Conservation (phyloP, 257 asterid species). For the Przewalskia tangutica region DNA sequence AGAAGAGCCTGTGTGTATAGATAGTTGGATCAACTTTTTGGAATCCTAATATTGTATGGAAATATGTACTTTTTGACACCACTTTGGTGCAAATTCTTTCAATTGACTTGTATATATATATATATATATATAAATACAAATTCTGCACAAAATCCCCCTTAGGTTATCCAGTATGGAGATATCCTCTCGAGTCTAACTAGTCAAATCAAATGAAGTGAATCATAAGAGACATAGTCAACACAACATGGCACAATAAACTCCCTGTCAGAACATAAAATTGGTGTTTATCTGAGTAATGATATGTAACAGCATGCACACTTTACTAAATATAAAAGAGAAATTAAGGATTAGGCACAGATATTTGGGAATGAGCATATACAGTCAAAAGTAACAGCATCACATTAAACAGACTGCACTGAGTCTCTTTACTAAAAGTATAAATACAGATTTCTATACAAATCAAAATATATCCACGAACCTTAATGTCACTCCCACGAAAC, state of each 20-base stretch:
- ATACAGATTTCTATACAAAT: neutral
- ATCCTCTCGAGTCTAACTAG: neutral
- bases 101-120: neutral
- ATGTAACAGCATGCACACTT: neutral
- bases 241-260: neutral
- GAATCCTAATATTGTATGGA: neutral
- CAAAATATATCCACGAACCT: conserved; percentile 26
- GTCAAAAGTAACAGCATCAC: neutral
- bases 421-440: neutral
- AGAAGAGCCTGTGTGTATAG: neutral
- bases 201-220: neutral
- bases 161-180: neutral
- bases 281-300: neutral
- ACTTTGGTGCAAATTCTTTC: neutral
- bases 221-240: neutral
- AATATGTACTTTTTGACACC: neutral
- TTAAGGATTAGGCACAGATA: neutral
- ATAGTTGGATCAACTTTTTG: neutral
- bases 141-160: neutral
- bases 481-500: conserved; percentile 77
- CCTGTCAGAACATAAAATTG: neutral
- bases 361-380: neutral
- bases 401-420: neutral
- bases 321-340: neutral
- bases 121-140: no score